A percentile compares a stretch with the other conserved stretches of the same genome.
Evolutionary conservation across 225 moss, liverwort and hornwort genomes (phyloP).

Genomic region (Pleurozium schreberi): DNA sequence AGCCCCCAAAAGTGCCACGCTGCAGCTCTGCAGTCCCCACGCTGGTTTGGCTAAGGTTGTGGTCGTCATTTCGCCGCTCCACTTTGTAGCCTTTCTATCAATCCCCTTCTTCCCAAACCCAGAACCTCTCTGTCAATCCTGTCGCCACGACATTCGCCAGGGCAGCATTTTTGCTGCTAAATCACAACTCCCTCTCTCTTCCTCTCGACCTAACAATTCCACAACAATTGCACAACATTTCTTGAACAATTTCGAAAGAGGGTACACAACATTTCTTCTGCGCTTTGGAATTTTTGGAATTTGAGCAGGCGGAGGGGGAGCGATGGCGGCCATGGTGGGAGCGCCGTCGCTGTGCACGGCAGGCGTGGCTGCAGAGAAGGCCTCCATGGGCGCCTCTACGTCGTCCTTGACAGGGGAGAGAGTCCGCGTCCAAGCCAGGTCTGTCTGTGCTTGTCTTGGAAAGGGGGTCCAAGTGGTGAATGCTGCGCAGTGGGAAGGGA

Average conservation of each 20-base stretch:
- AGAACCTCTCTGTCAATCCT: not conserved
- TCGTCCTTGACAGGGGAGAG: constrained; percentile 4
- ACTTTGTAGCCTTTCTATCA: not conserved
- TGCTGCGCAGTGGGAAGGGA: constrained; percentile 23
- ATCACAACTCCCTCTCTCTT: no score
- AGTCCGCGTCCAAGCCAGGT: not conserved
- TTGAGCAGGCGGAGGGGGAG: not conserved
- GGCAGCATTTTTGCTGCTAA: not conserved
- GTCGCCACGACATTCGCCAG: not conserved
- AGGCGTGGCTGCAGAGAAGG: constrained; percentile 1
- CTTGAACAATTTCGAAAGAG: not conserved
- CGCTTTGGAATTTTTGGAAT: not conserved
- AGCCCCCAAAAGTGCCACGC: not conserved
- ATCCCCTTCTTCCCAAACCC: not conserved
- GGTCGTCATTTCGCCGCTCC: not conserved
- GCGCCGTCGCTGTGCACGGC: constrained; percentile 41
- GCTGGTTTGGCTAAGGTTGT: constrained; percentile 22
- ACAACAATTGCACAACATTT: not conserved
- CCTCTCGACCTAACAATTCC: no score
- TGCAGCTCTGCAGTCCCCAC: constrained; percentile 16
- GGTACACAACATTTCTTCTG: no score
- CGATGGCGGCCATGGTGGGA: constrained; percentile 29
- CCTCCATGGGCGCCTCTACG: not conserved
- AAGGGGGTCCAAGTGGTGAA: constrained; percentile 4
- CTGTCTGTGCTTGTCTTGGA: not conserved